Percentiles rank a stretch among this genome's conserved stretches.
Conservation (phyloP, 1,139 yeast species). For the Suhomyces terraborum region DNA sequence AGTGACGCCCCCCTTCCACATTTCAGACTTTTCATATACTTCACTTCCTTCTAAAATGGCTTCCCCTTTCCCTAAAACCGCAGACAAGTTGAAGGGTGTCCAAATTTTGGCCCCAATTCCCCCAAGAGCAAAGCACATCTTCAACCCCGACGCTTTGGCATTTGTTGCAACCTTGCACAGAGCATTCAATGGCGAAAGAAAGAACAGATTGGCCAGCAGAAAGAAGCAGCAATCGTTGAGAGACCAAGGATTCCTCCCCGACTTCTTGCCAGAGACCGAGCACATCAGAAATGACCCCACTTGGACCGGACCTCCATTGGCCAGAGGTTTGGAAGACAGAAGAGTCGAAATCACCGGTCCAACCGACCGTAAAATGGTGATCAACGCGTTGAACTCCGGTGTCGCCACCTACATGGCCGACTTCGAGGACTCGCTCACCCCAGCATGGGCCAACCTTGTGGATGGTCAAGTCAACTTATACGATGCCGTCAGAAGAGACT, state of each 20-base stretch:
- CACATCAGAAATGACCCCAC: slow-evolving; percentile 70
- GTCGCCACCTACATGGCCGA: slow-evolving; percentile 95
- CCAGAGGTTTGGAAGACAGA: slow-evolving; percentile 75
- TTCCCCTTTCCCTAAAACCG: slow-evolving; percentile 54
- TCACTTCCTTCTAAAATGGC: slow-evolving; percentile 29
- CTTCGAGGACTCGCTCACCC: slow-evolving; percentile 92
- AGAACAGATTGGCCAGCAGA: slow-evolving; percentile 61
- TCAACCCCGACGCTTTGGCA: slow-evolving; percentile 68
- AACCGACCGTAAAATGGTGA: slow-evolving; percentile 87
- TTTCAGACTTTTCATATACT: not conserved
- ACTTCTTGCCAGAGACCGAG: slow-evolving; percentile 71
- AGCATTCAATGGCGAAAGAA: slow-evolving; percentile 63
- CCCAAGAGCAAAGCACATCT: slow-evolving; percentile 58
- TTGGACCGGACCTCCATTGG: slow-evolving; percentile 80
- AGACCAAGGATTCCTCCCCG: slow-evolving; percentile 70
- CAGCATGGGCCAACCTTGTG: slow-evolving; percentile 89
- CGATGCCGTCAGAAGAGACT: slow-evolving; percentile 77
- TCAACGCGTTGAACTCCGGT: slow-evolving; percentile 85
- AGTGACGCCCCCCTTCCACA: not conserved
- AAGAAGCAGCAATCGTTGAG: slow-evolving; percentile 59
- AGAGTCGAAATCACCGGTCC: slow-evolving; percentile 91
- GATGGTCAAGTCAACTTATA: slow-evolving; percentile 89
- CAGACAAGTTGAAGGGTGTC: slow-evolving; percentile 62
- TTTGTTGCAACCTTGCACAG: slow-evolving; percentile 76
- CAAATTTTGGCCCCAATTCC: slow-evolving; percentile 67